phyloP scores from a whole-genome alignment of 257 asterid genomes.

The Fraxinus excelsior region DNA sequence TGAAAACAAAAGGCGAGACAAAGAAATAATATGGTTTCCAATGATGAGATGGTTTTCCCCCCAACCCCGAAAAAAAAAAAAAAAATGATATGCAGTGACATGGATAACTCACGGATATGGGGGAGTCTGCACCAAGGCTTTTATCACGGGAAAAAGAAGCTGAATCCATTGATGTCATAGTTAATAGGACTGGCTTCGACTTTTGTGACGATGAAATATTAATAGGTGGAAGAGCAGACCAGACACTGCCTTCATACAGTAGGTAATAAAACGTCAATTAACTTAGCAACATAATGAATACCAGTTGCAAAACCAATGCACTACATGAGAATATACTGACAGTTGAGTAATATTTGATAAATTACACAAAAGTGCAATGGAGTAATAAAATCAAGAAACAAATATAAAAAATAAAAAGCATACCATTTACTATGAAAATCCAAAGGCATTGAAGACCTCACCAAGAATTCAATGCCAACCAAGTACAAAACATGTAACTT shows the following conservation, averaged over 20 bases:
- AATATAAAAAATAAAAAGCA: neutral
- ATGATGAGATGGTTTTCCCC: slow-evolving; percentile 1
- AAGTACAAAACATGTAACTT: neutral
- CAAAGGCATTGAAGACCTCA: neutral
- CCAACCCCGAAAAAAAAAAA: slow-evolving; percentile 12
- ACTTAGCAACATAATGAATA: slow-evolving; percentile 26
- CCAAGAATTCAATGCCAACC: neutral
- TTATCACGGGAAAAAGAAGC: slow-evolving; percentile 93
- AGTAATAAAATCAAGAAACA: neutral
- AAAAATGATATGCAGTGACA: neutral
- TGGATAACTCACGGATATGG: slow-evolving; percentile 77
- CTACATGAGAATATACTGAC: slow-evolving; percentile 18
- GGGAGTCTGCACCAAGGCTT: slow-evolving; percentile 95
- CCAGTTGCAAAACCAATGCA: slow-evolving; percentile 20
- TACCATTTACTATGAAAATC: neutral
- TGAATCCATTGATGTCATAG: slow-evolving; percentile 90
- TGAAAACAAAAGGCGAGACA: slow-evolving; percentile 6
- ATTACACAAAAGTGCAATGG: neutral
- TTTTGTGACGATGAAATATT: slow-evolving; percentile 45
- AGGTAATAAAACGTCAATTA: slow-evolving; percentile 37
- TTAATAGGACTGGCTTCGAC: slow-evolving; percentile 64
- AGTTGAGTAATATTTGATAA: slow-evolving; percentile 9
- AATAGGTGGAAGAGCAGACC: slow-evolving; percentile 94
- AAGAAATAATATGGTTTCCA: slow-evolving; percentile 6
- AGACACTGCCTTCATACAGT: slow-evolving; percentile 89